Evolutionary conservation across 352 stramenopile species (phyloP).

Genomic region (Phytopythium aichiense): DNA sequence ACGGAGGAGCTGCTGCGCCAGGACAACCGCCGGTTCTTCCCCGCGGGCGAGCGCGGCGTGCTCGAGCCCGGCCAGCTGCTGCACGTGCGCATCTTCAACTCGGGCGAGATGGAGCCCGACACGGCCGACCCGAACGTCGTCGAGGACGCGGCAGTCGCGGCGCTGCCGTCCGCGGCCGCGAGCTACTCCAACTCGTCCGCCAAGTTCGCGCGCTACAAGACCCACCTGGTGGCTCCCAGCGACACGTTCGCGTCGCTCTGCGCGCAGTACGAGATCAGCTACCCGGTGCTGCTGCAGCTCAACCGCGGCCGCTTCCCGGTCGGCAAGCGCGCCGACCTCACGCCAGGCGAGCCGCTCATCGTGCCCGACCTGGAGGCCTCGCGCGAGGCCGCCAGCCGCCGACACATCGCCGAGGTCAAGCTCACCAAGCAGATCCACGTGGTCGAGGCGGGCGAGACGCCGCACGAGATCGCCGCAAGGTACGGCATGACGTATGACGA

Average conservation of each 20-base stretch:
- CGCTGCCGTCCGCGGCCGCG: constrained; percentile 6
- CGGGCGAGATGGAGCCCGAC: constrained; percentile 52
- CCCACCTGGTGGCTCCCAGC: constrained; percentile 34
- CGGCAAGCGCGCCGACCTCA: constrained; percentile 56
- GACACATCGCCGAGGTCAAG: constrained; percentile 75
- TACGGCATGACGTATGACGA: constrained; percentile 86
- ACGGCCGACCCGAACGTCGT: constrained; percentile 9
- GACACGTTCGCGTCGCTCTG: constrained; percentile 81
- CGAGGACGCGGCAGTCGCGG: constrained; percentile 8
- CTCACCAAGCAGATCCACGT: constrained; percentile 87
- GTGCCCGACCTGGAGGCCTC: constrained; percentile 63
- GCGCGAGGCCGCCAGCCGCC: constrained; percentile 42
- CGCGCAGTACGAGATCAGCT: constrained; percentile 59
- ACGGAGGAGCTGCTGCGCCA: constrained; percentile 72
- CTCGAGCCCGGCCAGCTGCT: constrained; percentile 70
- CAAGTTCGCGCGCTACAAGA: constrained; percentile 67
- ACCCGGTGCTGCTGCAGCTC: constrained; percentile 67
- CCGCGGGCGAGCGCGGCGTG: constrained; percentile 60
- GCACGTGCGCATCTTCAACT: constrained; percentile 76
- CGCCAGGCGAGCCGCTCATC: constrained; percentile 61
- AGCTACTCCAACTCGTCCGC: constrained; percentile 36
- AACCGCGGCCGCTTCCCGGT: constrained; percentile 70
- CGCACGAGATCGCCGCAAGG: constrained; percentile 43
- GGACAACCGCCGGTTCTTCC: constrained; percentile 81
- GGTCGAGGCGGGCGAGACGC: constrained; percentile 71